Percentiles rank a stretch among this genome's conserved stretches.
These are phyloP conservation scores for Narthecium ossifragum DNA, from an alignment of 106 monocot species.

Conservation along the genomic window DNA sequence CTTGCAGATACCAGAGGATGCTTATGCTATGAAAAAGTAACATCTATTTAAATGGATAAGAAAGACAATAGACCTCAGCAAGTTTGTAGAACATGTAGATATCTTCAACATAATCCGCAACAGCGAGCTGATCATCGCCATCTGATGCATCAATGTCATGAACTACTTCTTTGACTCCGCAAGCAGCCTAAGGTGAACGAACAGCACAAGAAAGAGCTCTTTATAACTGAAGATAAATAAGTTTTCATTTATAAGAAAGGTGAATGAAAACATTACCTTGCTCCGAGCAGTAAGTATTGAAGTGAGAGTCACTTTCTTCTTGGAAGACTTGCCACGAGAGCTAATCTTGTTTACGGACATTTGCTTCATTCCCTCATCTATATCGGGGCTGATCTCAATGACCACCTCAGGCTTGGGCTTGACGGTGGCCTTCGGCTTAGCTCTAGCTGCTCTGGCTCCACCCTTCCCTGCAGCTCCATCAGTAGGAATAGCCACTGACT, in stretches of 20 bases:
- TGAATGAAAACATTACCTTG: constrained; percentile 14
- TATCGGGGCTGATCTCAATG: constrained; percentile 23
- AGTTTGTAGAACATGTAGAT: constrained; percentile 60
- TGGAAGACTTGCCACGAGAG: constrained; percentile 1
- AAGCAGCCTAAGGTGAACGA: constrained; percentile 19
- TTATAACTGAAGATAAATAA: too few relatives aligned
- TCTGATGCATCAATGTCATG: constrained; percentile 53
- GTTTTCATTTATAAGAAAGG: neutral
- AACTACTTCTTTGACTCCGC: constrained; percentile 25
- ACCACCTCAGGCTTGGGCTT: constrained; percentile 25
- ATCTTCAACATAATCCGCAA: constrained; percentile 62
- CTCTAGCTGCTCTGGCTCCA: constrained; percentile 9
- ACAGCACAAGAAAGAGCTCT: too few relatives aligned
- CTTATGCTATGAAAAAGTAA: too few relatives aligned
- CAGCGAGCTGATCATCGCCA: constrained; percentile 37
- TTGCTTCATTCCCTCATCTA: constrained; percentile 6
- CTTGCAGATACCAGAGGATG: too few relatives aligned
- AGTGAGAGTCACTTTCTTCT: constrained; percentile 21
- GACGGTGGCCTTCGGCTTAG: constrained; percentile 10
- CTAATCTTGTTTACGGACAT: neutral
- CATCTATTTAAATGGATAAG: too few relatives aligned
- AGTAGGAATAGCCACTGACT: constrained; percentile 8
- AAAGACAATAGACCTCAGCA: constrained; percentile 35
- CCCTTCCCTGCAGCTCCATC: constrained; percentile 11
- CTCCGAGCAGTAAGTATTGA: constrained; percentile 30